These are phyloP conservation scores for Apophysomyces ossiformis DNA, from an alignment of 371 early-diverging fungal species.

Conservation along the genomic window DNA sequence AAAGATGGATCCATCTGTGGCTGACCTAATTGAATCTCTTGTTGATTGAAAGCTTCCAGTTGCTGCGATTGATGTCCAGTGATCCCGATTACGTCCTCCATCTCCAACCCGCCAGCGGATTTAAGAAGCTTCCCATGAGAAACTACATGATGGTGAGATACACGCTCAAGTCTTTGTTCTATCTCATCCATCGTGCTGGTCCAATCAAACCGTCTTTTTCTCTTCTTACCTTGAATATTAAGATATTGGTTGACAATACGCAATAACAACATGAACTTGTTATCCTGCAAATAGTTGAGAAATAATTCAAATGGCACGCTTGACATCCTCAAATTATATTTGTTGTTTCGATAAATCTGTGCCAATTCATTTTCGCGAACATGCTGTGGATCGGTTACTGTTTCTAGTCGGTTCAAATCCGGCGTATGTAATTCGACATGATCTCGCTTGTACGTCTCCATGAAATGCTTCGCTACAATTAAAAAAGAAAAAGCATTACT, in stretches of 20 bases:
- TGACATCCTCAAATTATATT: slow-evolving; percentile 91
- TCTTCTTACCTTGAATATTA: slow-evolving; percentile 74
- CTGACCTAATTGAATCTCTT: slow-evolving; percentile 43
- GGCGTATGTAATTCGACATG: slow-evolving; percentile 75
- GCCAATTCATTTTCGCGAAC: slow-evolving; percentile 84
- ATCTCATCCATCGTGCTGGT: not conserved
- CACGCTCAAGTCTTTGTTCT: not conserved
- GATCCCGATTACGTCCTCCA: slow-evolving; percentile 76
- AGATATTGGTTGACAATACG: slow-evolving; percentile 96
- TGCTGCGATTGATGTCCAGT: slow-evolving; percentile 78
- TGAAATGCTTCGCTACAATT: slow-evolving; percentile 61
- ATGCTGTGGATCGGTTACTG: slow-evolving; percentile 77
- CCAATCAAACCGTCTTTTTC: not conserved
- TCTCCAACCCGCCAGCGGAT: slow-evolving; percentile 37
- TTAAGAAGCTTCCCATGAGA: slow-evolving; percentile 31
- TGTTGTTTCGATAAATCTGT: slow-evolving; percentile 79
- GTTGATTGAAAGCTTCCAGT: slow-evolving; percentile 81
- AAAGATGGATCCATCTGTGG: slow-evolving; percentile 41
- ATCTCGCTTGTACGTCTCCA: slow-evolving; percentile 75
- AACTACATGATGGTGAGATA: slow-evolving; percentile 14
- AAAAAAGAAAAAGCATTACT: too few relatives aligned
- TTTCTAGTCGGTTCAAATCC: slow-evolving; percentile 68
- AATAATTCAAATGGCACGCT: slow-evolving; percentile 93
- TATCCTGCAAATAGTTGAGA: slow-evolving; percentile 92
- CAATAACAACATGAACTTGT: slow-evolving; percentile 84